Conservation (phyloP, 2,329 filamentous ascomycete genomes). For the Diaporthe sp. region DNA sequence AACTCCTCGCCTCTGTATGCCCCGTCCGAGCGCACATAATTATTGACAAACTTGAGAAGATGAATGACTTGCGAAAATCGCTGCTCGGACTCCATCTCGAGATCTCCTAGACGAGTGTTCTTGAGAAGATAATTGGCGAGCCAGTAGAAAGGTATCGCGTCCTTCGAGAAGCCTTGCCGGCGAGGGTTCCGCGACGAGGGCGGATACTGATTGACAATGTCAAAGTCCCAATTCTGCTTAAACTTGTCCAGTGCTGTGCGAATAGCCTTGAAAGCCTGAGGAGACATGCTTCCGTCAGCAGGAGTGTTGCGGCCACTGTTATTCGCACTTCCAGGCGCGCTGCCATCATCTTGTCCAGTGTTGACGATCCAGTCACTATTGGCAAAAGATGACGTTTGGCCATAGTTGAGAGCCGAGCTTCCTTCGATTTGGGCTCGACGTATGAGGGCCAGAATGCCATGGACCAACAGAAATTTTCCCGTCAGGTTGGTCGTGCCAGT, state of each 20-base stretch:
- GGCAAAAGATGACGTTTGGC: conserved; percentile 67
- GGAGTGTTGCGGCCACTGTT: conserved; percentile 62
- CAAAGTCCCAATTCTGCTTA: conserved; percentile 78
- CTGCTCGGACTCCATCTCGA: conserved; percentile 68
- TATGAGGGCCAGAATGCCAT: conserved; percentile 75
- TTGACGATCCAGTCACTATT: conserved; percentile 69
- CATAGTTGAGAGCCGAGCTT: conserved; percentile 50
- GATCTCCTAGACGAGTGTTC: conserved; percentile 65
- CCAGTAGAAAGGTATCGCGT: conserved; percentile 81
- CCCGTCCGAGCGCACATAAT: conserved; percentile 74
- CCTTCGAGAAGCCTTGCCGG: conserved; percentile 77
- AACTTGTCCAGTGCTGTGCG: conserved; percentile 76
- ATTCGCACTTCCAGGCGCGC: conserved; percentile 57
- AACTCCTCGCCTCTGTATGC: conserved; percentile 74
- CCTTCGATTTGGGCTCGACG: conserved; percentile 57
- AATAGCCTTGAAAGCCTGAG: conserved; percentile 61
- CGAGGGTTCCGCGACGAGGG: conserved; percentile 60
- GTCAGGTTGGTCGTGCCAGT: conserved; percentile 77
- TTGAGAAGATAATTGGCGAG: conserved; percentile 76
- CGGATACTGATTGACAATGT: conserved; percentile 77
- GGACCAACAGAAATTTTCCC: conserved; percentile 80
- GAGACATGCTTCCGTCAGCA: conserved; percentile 57
- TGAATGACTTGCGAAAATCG: conserved; percentile 72
- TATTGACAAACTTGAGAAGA: conserved; percentile 69
- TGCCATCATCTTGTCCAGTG: conserved; percentile 54